These are phyloP conservation scores for Achaetomiella virescens DNA, from an alignment of 495 filamentous ascomycete genomes.

Conservation along the genomic window DNA sequence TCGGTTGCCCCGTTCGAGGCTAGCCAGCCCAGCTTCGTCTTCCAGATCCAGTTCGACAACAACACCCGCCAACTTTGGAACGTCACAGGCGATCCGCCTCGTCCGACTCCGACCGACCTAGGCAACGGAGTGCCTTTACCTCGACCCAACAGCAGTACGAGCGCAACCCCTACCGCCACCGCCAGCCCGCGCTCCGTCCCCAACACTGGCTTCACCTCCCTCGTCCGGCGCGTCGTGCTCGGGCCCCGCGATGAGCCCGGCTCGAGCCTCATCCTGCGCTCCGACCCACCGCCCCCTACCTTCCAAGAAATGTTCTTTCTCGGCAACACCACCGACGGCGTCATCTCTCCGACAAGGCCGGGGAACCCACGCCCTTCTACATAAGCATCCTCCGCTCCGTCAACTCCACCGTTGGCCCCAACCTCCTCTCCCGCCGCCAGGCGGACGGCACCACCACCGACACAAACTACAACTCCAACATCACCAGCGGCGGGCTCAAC, in stretches of 20 bases:
- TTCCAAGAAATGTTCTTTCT: conserved; percentile 68
- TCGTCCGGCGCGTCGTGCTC: conserved; percentile 1
- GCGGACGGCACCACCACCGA: neutral
- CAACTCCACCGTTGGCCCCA: conserved; percentile 29
- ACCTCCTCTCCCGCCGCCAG: conserved; percentile 34
- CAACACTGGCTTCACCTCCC: conserved; percentile 5
- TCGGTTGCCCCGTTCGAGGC: conserved; percentile 53
- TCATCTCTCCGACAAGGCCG: conserved; percentile 52
- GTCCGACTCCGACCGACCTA: conserved; percentile 7
- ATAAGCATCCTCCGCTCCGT: conserved; percentile 44
- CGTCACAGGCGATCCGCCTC: conserved; percentile 29
- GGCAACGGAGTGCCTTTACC: neutral
- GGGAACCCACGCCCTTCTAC: conserved; percentile 66
- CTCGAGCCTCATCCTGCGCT: conserved; percentile 37
- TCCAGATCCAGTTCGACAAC: conserved; percentile 77
- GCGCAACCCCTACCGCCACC: conserved; percentile 28
- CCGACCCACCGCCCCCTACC: conserved; percentile 50
- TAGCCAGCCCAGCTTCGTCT: conserved; percentile 66
- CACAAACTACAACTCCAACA: conserved; percentile 1
- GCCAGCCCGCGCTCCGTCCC: conserved; percentile 9
- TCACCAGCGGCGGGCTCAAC: conserved; percentile 20
- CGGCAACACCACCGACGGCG: conserved; percentile 74
- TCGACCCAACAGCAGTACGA: neutral
- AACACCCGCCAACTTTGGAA: conserved; percentile 49
- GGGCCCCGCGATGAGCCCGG: conserved; percentile 29